phyloP scores from a whole-genome alignment of 2,329 filamentous ascomycete species.

The Calonectria ilicicola region DNA sequence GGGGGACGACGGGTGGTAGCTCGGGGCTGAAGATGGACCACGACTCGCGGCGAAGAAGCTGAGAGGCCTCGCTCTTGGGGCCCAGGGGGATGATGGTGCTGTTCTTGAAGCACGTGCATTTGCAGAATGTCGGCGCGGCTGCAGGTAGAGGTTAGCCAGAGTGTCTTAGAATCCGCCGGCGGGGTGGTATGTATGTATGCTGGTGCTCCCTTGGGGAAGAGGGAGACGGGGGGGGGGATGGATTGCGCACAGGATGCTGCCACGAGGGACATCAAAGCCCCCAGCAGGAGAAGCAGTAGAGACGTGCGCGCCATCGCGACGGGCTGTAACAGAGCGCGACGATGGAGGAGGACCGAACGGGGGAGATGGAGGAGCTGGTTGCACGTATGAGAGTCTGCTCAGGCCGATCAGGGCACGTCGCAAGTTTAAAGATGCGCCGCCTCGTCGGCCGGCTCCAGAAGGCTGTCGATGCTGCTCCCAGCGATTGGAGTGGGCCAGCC shows the following conservation, averaged over 20 bases:
- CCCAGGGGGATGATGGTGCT: slow-evolving; percentile 74
- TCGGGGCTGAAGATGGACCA: slow-evolving; percentile 32
- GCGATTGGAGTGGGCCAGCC: slow-evolving; percentile 11
- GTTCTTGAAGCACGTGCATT: slow-evolving; percentile 78
- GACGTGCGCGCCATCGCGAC: slow-evolving; percentile 55
- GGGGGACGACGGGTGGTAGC: slow-evolving; percentile 32
- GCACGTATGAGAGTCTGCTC: background rate
- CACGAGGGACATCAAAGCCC: slow-evolving; percentile 48
- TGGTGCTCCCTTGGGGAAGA: background rate
- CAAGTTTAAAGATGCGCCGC: slow-evolving; percentile 15
- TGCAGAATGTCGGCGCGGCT: slow-evolving; percentile 75
- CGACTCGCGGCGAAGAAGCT: slow-evolving; percentile 37
- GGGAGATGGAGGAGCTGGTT: background rate
- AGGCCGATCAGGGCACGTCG: slow-evolving; percentile 2
- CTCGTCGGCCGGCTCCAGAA: background rate
- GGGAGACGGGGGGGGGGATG: background rate
- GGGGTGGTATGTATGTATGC: no score
- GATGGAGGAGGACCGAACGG: background rate
- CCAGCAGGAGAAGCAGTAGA: slow-evolving; percentile 51
- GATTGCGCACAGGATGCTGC: slow-evolving; percentile 57
- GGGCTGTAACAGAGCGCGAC: background rate
- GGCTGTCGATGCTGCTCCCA: slow-evolving; percentile 18
- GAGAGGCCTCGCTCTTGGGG: slow-evolving; percentile 53
- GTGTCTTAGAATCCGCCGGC: background rate
- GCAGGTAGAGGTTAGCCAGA: slow-evolving; percentile 38